Evolutionary conservation across 805 yeast species (phyloP).

Genomic region (Candida orba): DNA sequence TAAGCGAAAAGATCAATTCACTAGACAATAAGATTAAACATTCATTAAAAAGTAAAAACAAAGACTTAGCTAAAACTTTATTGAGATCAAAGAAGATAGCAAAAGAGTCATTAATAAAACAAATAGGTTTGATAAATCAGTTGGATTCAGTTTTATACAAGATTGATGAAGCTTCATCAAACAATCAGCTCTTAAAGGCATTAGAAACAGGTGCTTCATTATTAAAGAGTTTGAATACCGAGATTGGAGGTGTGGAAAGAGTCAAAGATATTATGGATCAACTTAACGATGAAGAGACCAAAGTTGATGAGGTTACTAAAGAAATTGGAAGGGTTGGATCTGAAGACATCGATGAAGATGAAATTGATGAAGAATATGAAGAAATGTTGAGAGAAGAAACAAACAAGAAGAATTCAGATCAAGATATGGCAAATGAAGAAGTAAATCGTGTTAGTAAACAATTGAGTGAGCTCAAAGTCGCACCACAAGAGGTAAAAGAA

Average conservation of each 20-base stretch:
- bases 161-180: slow-evolving; percentile 37
- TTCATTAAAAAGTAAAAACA: slow-evolving; percentile 19
- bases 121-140: slow-evolving; percentile 29
- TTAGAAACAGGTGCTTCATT: slow-evolving; percentile 30
- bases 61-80: slow-evolving; percentile 26
- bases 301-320: slow-evolving; percentile 32
- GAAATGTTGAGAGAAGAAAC: slow-evolving; percentile 19
- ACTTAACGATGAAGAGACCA: slow-evolving; percentile 30
- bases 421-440: slow-evolving; percentile 3
- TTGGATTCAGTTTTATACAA: slow-evolving; percentile 31
- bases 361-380: slow-evolving; percentile 33
- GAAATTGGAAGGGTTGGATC: slow-evolving; percentile 22
- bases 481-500: slow-evolving; percentile 10
- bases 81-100: slow-evolving; percentile 30
- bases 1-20: slow-evolving; percentile 16
- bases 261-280: slow-evolving; percentile 35
- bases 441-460: slow-evolving; percentile 17
- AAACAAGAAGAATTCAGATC: neutral
- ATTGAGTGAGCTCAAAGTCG: slow-evolving; percentile 21
- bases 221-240: slow-evolving; percentile 31
- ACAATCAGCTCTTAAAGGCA: slow-evolving; percentile 31
- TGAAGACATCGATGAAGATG: slow-evolving; percentile 22
- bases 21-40: slow-evolving; percentile 13
- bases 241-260: slow-evolving; percentile 36
- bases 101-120: slow-evolving; percentile 26